These are phyloP conservation scores for Macrophomina phaseolina DNA, from an alignment of 2,329 filamentous ascomycete species.

Conservation along the genomic window DNA sequence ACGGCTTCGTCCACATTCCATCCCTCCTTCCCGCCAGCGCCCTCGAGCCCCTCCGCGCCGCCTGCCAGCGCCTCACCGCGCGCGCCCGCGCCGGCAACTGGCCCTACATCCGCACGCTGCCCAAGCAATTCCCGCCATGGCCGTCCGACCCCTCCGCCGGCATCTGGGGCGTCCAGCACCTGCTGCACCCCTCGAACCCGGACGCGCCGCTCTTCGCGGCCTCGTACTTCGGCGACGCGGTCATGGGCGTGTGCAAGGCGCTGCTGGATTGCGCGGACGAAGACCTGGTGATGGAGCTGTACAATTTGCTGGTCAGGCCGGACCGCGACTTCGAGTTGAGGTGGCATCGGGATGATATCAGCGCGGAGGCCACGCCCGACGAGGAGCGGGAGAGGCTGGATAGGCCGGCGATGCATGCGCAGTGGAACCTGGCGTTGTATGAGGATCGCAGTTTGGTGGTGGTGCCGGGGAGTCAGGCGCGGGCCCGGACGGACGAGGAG, in stretches of 20 bases:
- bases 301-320: slow-evolving; percentile 82
- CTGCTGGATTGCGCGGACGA: slow-evolving; percentile 62
- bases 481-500: slow-evolving; percentile 73
- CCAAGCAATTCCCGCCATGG: slow-evolving; percentile 93
- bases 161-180: slow-evolving; percentile 90
- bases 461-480: slow-evolving; percentile 75
- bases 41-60: slow-evolving; percentile 65
- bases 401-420: slow-evolving; percentile 72
- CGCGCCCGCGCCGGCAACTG: slow-evolving; percentile 73
- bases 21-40: slow-evolving; percentile 64
- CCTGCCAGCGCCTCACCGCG: slow-evolving; percentile 62
- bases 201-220: slow-evolving; percentile 66
- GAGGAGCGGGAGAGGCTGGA: slow-evolving; percentile 69
- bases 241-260: slow-evolving; percentile 42
- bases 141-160: slow-evolving; percentile 63
- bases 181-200: slow-evolving; percentile 75
- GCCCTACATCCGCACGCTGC: slow-evolving; percentile 82
- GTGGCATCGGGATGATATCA: slow-evolving; percentile 88
- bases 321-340: slow-evolving; percentile 72
- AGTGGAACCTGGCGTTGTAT: slow-evolving; percentile 86
- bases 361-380: slow-evolving; percentile 66
- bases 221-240: slow-evolving; percentile 72
- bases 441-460: slow-evolving; percentile 74
- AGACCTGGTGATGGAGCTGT: slow-evolving; percentile 82
- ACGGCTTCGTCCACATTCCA: slow-evolving; percentile 79